A percentile compares a stretch with the other conserved stretches of the same genome.
These are phyloP conservation scores for Ballota nigra DNA, from an alignment of 257 asterid species.

Conservation along the genomic window DNA sequence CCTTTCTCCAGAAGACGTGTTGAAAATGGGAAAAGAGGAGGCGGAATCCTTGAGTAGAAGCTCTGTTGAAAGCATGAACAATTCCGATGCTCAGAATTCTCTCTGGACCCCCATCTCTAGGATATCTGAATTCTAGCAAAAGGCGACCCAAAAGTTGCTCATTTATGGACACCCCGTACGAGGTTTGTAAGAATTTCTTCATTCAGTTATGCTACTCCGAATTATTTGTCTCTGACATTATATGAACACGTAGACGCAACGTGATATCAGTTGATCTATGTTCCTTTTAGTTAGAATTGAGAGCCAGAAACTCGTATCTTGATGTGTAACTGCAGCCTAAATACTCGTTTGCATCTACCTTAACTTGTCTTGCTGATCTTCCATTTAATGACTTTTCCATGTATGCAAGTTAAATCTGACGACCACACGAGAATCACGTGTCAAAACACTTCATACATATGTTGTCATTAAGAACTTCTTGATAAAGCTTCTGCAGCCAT, in stretches of 20 bases:
- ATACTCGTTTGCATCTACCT: not conserved
- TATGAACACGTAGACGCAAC: not conserved
- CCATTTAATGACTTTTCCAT: not conserved
- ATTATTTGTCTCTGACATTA: not conserved
- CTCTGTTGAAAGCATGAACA: slow-evolving; percentile 45
- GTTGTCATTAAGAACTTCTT: not conserved
- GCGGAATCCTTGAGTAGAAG: slow-evolving; percentile 51
- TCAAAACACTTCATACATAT: not conserved
- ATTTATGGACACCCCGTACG: not conserved
- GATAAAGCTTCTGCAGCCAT: slow-evolving; percentile 4
- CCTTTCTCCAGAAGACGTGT: slow-evolving; percentile 81
- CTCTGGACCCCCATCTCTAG: slow-evolving; percentile 29
- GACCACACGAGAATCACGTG: not conserved
- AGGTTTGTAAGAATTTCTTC: not conserved
- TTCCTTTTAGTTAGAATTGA: not conserved
- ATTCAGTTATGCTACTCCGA: not conserved
- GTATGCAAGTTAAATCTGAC: not conserved
- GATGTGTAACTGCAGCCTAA: not conserved
- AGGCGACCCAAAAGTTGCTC: not conserved
- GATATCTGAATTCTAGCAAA: not conserved
- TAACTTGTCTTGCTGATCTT: not conserved
- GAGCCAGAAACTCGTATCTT: not conserved
- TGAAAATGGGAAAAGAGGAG: slow-evolving; percentile 72
- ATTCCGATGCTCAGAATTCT: slow-evolving; percentile 47
- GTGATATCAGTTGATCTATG: not conserved